Conservation (phyloP, 768 basidiomycete species). For the Trametes cinnabarina region DNA sequence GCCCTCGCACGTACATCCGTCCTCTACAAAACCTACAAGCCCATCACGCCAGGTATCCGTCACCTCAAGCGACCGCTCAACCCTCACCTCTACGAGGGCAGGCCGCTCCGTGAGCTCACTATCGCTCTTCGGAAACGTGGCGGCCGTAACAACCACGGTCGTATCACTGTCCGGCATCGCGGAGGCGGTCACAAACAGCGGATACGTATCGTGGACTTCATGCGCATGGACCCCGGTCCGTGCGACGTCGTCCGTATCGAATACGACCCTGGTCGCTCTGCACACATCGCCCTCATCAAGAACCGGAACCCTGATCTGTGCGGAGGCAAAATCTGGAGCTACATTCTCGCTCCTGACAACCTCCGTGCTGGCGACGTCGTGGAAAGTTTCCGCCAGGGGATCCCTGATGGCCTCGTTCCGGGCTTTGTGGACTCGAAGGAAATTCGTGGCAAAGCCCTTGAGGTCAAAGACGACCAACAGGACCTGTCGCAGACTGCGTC, state of each 20-base stretch:
- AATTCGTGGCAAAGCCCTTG: slow-evolving; percentile 25
- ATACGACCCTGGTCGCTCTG: slow-evolving; percentile 92
- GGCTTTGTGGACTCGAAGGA: slow-evolving; percentile 32
- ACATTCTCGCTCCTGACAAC: slow-evolving; percentile 91
- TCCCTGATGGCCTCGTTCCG: slow-evolving; percentile 72
- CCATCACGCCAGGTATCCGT: slow-evolving; percentile 81
- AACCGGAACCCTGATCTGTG: slow-evolving; percentile 54
- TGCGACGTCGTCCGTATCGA: slow-evolving; percentile 93
- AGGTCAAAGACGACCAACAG: slow-evolving; percentile 18
- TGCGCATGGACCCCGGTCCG: slow-evolving; percentile 70
- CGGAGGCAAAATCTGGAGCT: slow-evolving; percentile 69
- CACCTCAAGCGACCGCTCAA: slow-evolving; percentile 83
- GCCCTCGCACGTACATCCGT: slow-evolving; percentile 52
- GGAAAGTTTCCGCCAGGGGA: slow-evolving; percentile 80
- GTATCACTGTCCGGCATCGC: slow-evolving; percentile 82
- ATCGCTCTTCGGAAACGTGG: slow-evolving; percentile 79
- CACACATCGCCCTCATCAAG: slow-evolving; percentile 88
- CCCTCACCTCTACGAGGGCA: slow-evolving; percentile 78
- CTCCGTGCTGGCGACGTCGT: slow-evolving; percentile 86
- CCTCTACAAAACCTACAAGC: slow-evolving; percentile 87
- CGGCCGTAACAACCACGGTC: slow-evolving; percentile 80
- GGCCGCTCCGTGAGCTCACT: slow-evolving; percentile 83
- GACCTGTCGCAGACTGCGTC: slow-evolving; percentile 35
- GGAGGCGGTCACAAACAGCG: slow-evolving; percentile 92
- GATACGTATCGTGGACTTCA: slow-evolving; percentile 84